Conservation (phyloP, 2,329 filamentous ascomycete genomes). For the Penicillium sp. region DNA sequence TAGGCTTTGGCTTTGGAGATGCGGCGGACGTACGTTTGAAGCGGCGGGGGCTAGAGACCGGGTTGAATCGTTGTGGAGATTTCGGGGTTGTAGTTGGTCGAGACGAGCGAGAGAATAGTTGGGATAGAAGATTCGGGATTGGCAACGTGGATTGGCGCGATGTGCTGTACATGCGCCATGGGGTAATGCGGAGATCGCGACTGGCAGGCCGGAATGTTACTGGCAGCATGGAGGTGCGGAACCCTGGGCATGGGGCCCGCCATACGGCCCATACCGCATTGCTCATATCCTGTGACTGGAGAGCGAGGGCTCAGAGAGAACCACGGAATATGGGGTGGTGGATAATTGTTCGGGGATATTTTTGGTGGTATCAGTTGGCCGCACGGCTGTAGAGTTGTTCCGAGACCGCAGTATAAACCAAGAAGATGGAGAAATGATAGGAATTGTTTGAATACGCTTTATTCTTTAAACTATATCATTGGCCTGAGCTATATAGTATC, state of each 20-base stretch:
- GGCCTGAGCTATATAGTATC: not conserved
- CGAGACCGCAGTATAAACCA: not conserved
- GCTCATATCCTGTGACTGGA: slow-evolving; percentile 39
- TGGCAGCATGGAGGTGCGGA: slow-evolving; percentile 28
- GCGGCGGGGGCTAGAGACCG: slow-evolving; percentile 10
- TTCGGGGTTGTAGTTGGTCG: not conserved
- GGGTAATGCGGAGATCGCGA: slow-evolving; percentile 24
- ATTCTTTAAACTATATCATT: not conserved
- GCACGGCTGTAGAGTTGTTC: slow-evolving; percentile 7
- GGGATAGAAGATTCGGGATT: not conserved
- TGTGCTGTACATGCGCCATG: slow-evolving; percentile 19
- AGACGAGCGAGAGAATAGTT: not conserved
- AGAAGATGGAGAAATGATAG: not conserved
- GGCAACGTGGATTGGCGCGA: slow-evolving; percentile 13
- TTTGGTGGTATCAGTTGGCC: slow-evolving; percentile 11
- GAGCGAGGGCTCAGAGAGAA: not conserved
- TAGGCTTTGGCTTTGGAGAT: slow-evolving; percentile 6
- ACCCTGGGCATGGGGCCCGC: slow-evolving; percentile 40
- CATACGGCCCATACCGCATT: slow-evolving; percentile 43
- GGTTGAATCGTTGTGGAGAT: not conserved
- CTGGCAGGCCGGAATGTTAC: slow-evolving; percentile 19
- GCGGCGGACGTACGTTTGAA: slow-evolving; percentile 24
- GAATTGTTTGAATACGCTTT: no score
- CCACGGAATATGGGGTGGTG: not conserved
- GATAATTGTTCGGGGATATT: slow-evolving; percentile 11